phyloP scores from a whole-genome alignment of 2,329 filamentous ascomycete genomes.

The Lasiodiplodia theobromae region DNA sequence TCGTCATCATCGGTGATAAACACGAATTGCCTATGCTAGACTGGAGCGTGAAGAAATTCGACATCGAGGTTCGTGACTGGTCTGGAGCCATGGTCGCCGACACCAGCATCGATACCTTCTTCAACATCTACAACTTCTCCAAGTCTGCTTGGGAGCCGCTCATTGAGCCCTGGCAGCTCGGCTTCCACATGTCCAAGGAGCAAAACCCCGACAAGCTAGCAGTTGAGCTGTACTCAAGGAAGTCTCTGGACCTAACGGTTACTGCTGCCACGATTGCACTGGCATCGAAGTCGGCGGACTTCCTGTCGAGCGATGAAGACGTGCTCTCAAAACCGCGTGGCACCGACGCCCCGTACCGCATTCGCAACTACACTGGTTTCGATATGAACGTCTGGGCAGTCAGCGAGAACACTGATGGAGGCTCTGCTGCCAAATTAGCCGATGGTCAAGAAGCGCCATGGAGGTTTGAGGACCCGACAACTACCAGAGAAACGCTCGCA shows the following conservation, averaged over 20 bases:
- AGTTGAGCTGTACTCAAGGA: constrained; percentile 86
- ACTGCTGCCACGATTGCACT: constrained; percentile 94
- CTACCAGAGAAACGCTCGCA: constrained; percentile 90
- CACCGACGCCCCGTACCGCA: constrained; percentile 88
- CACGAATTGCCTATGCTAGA: constrained; percentile 96
- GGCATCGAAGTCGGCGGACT: constrained; percentile 90
- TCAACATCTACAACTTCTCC: constrained; percentile 98
- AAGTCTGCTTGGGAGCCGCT: constrained; percentile 98
- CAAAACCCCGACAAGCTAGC: constrained; percentile 77
- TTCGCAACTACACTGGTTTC: constrained; percentile 96
- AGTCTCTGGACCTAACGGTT: constrained; percentile 88
- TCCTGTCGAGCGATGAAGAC: constrained; percentile 86
- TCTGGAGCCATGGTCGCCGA: constrained; percentile 86
- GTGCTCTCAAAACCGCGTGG: constrained; percentile 92
- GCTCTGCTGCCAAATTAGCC: constrained; percentile 76
- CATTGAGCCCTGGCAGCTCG: constrained; percentile 95
- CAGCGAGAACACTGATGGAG: constrained; percentile 71
- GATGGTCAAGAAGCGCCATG: constrained; percentile 93
- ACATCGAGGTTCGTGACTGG: constrained; percentile 87
- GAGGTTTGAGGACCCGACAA: constrained; percentile 96
- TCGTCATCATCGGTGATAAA: constrained; percentile 92
- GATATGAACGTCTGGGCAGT: constrained; percentile 80
- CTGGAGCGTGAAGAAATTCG: constrained; percentile 90
- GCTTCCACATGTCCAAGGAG: constrained; percentile 84
- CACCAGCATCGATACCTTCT: constrained; percentile 88